Evolutionary conservation across 1,284 basidiomycete genomes (phyloP).

Genomic region (Trichosporon inkin): DNA sequence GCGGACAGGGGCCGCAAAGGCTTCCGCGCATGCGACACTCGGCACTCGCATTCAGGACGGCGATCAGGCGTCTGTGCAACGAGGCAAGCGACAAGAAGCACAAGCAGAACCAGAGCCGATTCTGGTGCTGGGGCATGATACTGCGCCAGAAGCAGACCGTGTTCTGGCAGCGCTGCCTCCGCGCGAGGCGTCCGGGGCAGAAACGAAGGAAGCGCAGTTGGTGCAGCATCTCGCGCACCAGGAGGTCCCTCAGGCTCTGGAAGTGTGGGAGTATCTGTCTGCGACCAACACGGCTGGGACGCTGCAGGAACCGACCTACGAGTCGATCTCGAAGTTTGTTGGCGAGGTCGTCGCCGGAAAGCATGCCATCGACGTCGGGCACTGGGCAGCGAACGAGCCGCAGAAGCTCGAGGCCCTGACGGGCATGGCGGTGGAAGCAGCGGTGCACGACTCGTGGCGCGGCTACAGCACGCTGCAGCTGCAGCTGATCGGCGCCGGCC

Average conservation of each 20-base stretch:
- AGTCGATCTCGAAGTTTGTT: neutral
- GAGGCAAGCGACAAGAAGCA: too few relatives aligned
- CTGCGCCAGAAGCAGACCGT: too few relatives aligned
- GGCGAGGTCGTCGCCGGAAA: neutral
- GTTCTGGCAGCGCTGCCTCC: too few relatives aligned
- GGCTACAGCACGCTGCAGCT: constrained; percentile 27
- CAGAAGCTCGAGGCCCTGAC: constrained; percentile 20
- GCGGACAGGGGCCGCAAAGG: too few relatives aligned
- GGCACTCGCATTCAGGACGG: too few relatives aligned
- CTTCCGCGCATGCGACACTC: too few relatives aligned
- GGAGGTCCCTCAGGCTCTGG: neutral
- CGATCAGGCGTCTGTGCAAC: too few relatives aligned
- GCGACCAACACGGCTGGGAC: neutral
- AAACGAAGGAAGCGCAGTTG: too few relatives aligned
- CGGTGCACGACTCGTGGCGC: constrained; percentile 21
- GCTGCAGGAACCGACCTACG: neutral
- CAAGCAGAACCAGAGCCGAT: too few relatives aligned
- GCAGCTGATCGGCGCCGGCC: constrained; percentile 20
- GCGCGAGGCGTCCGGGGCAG: too few relatives aligned
- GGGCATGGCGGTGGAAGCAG: constrained; percentile 29
- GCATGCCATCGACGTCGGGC: neutral
- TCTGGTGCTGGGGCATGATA: too few relatives aligned
- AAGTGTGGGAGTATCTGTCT: neutral
- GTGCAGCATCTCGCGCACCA: too few relatives aligned
- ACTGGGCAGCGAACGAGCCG: constrained; percentile 5